phyloP scores from a whole-genome alignment of 2,329 filamentous ascomycete species.

The Verticillium klebahnii region DNA sequence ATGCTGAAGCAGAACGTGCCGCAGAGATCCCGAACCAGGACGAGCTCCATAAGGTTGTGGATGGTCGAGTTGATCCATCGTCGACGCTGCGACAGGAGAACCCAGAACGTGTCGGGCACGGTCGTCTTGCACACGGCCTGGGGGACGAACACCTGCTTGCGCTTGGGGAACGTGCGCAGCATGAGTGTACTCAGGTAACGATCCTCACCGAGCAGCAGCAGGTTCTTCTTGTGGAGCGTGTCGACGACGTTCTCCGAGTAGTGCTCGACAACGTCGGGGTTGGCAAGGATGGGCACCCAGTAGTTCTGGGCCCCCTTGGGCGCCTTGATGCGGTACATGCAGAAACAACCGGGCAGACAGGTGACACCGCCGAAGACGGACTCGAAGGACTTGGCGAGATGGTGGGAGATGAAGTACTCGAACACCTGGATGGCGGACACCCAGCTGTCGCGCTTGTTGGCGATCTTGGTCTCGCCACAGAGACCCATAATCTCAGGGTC shows the following conservation, averaged over 20 bases:
- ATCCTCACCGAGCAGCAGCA: constrained; percentile 88
- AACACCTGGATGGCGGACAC: constrained; percentile 98
- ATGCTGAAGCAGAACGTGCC: constrained; percentile 99
- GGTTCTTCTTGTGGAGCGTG: constrained; percentile 95
- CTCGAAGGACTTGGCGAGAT: constrained; percentile 94
- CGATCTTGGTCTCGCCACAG: constrained; percentile 98
- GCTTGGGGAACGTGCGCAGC: constrained; percentile 97
- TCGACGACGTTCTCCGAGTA: constrained; percentile 99
- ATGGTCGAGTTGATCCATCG: constrained; percentile 99
- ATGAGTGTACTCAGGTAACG: constrained; percentile 95
- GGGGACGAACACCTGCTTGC: constrained; percentile 97
- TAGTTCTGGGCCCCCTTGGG: constrained; percentile 98
- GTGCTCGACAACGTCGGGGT: constrained; percentile 97
- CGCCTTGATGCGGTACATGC: constrained; percentile 99
- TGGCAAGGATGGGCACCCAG: constrained; percentile 97
- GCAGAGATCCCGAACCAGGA: constrained; percentile 91
- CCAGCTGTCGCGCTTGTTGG: constrained; percentile 93
- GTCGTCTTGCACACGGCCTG: constrained; percentile 99
- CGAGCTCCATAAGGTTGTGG: constrained; percentile 96
- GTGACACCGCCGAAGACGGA: constrained; percentile 98
- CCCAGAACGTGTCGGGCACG: constrained; percentile 87
- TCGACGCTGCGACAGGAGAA: constrained; percentile 88
- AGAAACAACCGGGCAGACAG: constrained; percentile 97
- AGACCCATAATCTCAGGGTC: constrained; percentile 99
- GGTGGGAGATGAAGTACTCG: constrained; percentile 99